Evolutionary conservation across 371 early-diverging fungal species (phyloP), one percentile per base, ranked within the genome.

Genomic region (Mucor velutinosus): DNA sequence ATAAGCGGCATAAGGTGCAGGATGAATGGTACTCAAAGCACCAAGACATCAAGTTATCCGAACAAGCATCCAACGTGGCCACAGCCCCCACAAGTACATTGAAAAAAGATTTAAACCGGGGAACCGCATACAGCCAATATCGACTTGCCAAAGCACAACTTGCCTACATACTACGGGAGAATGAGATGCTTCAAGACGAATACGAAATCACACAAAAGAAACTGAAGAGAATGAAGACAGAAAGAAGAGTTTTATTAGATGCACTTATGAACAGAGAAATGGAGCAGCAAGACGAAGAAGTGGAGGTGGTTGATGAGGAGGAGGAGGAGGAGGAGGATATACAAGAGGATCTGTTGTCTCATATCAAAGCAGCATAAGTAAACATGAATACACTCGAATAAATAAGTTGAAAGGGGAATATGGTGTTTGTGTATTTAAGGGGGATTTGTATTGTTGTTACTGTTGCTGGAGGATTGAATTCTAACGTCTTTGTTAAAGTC

Each of bases 131-230:
- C 53, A 78, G 76, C 14, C 68, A 68, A 58, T 72, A 72, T 37
- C 60, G 72, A 53, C 62, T 88, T 4, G 78, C 86, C 23, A 88
- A 86, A 71, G 86, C 84, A 27, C 85, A 86, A 60, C 76, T 83
- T 41, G 74, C 67, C 11, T 88, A 88, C 57, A 81, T 86, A 39
- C 62, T 80, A 58, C 82, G 85, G 63, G 86, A 88, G 64, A 84
- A 86, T 47, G 86, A 86, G 37, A 79, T 83, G 69, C 78, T 88
- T 11, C 80, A 76, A 30, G 76, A 82, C 8, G 88, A 88, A 65
- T 86, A 79, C 33, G 75, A 72, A 21, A 72, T 78, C 15, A 55
- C 75, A 19, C 83, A 81, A 62, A 81, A 81, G 70, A 84, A 84
- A 30, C 32, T 88, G 32, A 77, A 72, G 30, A 67, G 86, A 47